These are phyloP conservation scores for Phytophthora uliginosa DNA, from an alignment of 352 stramenopile genomes.

Conservation along the genomic window DNA sequence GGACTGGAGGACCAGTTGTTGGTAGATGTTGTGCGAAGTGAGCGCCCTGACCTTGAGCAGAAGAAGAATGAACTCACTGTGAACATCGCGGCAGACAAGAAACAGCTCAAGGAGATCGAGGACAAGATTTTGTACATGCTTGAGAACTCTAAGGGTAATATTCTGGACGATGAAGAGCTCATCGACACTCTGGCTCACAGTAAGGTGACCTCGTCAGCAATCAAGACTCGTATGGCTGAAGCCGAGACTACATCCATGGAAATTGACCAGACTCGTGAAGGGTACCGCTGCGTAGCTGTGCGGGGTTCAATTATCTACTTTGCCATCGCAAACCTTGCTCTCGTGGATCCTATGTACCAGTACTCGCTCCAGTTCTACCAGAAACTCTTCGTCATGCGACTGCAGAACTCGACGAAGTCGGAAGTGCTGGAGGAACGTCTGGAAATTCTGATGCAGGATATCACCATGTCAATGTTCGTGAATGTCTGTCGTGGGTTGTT, in stretches of 20 bases:
- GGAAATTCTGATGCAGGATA: slow-evolving; percentile 92
- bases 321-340: slow-evolving; percentile 91
- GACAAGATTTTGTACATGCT: slow-evolving; percentile 96
- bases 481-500: slow-evolving; percentile 96
- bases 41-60: slow-evolving; percentile 93
- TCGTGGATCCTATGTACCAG: slow-evolving; percentile 97
- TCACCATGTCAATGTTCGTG: slow-evolving; percentile 94
- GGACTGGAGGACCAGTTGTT: slow-evolving; percentile 95
- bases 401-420: slow-evolving; percentile 86
- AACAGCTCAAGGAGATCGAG: slow-evolving; percentile 95
- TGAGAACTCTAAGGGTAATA: slow-evolving; percentile 94
- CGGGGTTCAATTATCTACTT: slow-evolving; percentile 96
- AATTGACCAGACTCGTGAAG: slow-evolving; percentile 93
- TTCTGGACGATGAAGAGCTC: slow-evolving; percentile 95
- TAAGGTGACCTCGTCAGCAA: slow-evolving; percentile 93
- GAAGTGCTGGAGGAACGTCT: slow-evolving; percentile 88
- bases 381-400: slow-evolving; percentile 92
- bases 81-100: slow-evolving; percentile 94
- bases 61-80: slow-evolving; percentile 95
- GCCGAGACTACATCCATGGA: slow-evolving; percentile 92
- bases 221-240: slow-evolving; percentile 92
- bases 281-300: slow-evolving; percentile 92
- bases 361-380: slow-evolving; percentile 97
- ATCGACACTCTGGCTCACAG: slow-evolving; percentile 93
- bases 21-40: slow-evolving; percentile 94